Base-by-base conservation (phyloP, 768 basidiomycete species). In the Tulasnella sp. region DNA sequence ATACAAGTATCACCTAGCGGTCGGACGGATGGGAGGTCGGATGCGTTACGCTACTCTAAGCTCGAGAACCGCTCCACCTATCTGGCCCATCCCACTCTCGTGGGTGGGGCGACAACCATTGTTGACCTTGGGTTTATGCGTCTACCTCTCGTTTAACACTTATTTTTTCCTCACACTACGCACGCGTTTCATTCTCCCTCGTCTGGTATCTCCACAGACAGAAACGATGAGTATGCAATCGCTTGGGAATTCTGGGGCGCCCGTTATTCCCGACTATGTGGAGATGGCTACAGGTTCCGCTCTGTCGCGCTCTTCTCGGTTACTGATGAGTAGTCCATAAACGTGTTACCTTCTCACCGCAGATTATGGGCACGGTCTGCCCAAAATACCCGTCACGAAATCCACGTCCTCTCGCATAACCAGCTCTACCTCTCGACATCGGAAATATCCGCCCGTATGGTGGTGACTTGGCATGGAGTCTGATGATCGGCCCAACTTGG, bases 221-320 rank as follows among this genome's bases (percentile, higher is more conserved):
- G 94, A 96, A 85, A 58, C 76, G 22, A 50, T 77, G 37, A 44
- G 40, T 46, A 72, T 75, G n/a, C 82, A 83, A 24, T 83, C 83
- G 82, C 79, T 96, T 78, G 91, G 96, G 78, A 95, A 96, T 82
- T 91, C 94, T 0, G 94, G 95, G 0, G 87, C 90, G n/a, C n/a
- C n/a, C n/a, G 0, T 96, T 95, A 87, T 96, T 96, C 85, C 90
- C 92, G 2, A 93, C 92, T 1, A 87, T 96, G 12, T 96, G 94
- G 94, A 89, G 89, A 46, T 96, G 94, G 94, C 89, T 96, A 84
- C 94, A 93, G 88, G 92, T 91, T 54, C n/a, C 22, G 54, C 54
- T 54, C 16, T 20, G 48, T 16, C 12, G 5, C 48, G 16, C 37
- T 37, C 37, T 37, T 37, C 37, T 46, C 18, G 18, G 1, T 37